phyloP scores from a whole-genome alignment of 2,329 filamentous ascomycete genomes.

The Penicillium sp. region DNA sequence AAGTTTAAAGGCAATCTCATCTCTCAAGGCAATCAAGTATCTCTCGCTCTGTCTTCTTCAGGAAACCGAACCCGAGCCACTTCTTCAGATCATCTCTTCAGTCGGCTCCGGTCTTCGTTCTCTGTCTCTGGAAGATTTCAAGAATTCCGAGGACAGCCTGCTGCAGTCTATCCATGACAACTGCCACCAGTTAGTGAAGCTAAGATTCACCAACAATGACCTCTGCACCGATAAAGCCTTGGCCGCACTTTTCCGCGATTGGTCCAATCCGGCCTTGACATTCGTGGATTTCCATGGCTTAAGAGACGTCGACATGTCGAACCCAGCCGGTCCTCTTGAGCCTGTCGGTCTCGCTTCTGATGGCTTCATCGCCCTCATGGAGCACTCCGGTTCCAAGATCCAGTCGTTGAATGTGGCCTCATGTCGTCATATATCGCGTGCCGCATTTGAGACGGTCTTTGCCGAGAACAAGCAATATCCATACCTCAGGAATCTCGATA shows the following conservation, averaged over 20 bases:
- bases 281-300: constrained; percentile 77
- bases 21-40: constrained; percentile 69
- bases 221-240: constrained; percentile 76
- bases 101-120: constrained; percentile 73
- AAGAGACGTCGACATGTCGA: constrained; percentile 73
- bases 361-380: constrained; percentile 82
- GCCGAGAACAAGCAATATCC: constrained; percentile 65
- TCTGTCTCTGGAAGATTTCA: constrained; percentile 74
- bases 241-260: constrained; percentile 71
- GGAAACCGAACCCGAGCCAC: constrained; percentile 59
- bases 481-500: constrained; percentile 70
- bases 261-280: constrained; percentile 72
- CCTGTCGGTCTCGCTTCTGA: constrained; percentile 73
- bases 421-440: constrained; percentile 77
- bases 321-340: constrained; percentile 66
- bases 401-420: constrained; percentile 76
- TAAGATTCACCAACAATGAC: constrained; percentile 80
- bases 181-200: constrained; percentile 71
- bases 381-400: constrained; percentile 73
- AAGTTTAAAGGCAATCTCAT: constrained; percentile 68
- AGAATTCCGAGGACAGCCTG: constrained; percentile 68
- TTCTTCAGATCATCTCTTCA: constrained; percentile 64
- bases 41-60: constrained; percentile 71
- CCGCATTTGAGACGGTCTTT: constrained; percentile 77
- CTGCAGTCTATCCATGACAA: constrained; percentile 71